Conservation (phyloP, 225 moss, liverwort and hornwort genomes). For the Pseudisothecium myosuroides region DNA sequence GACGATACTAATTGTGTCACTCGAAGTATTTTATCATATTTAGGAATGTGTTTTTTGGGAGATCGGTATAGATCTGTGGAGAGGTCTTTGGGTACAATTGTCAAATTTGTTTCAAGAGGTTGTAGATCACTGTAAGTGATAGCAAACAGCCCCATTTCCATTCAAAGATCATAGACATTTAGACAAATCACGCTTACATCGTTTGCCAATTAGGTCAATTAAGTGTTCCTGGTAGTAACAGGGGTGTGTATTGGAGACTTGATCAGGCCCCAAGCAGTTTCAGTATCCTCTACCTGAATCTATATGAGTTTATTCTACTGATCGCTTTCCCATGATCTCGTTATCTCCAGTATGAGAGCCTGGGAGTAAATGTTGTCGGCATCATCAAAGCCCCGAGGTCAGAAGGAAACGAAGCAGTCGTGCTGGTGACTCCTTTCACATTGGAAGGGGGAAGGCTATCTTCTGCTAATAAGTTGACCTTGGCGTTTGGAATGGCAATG, state of each 20-base stretch:
- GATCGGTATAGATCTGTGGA: neutral
- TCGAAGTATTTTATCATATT: neutral
- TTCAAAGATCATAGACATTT: neutral
- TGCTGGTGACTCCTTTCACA: constrained; percentile 77
- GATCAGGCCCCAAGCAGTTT: neutral
- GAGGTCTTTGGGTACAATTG: neutral
- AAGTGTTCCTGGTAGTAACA: neutral
- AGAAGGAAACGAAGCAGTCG: constrained; percentile 97
- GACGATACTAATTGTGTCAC: neutral
- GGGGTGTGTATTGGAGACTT: neutral
- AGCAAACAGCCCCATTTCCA: neutral
- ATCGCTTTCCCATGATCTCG: neutral
- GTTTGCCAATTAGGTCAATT: neutral
- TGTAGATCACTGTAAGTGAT: neutral
- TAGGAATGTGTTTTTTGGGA: neutral
- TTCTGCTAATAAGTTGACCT: constrained; percentile 48
- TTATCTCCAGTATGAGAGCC: constrained; percentile 13
- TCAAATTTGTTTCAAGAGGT: neutral
- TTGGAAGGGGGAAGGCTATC: constrained; percentile 30
- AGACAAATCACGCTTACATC: neutral
- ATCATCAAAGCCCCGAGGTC: constrained; percentile 89
- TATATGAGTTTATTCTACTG: neutral
- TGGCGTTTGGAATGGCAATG: constrained; percentile 77
- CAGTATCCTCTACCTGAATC: neutral
- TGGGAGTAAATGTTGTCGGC: constrained; percentile 81